A percentile compares a stretch with the other conserved stretches of the same genome.
Conservation (phyloP, 202 grass and related monocot species). For the Digitaria exilis region DNA sequence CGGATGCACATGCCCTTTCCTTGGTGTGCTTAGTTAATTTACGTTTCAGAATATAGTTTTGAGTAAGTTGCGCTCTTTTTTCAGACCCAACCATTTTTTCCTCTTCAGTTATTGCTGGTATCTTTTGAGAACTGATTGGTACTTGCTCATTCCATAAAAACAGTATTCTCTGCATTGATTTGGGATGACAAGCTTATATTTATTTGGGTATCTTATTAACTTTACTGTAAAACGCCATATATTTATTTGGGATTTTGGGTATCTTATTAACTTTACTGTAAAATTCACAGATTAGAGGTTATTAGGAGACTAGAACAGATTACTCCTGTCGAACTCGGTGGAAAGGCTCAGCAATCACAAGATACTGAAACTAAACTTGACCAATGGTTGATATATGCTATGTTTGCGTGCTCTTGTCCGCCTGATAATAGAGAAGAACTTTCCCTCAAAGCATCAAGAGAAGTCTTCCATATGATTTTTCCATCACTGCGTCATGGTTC, state of each 20-base stretch:
- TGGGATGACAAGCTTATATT: neutral
- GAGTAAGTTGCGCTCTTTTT: conserved; percentile 13
- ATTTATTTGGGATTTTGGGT: too few species aligned
- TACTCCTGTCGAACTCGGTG: conserved; percentile 81
- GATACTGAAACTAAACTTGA: conserved; percentile 91
- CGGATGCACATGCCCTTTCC: neutral
- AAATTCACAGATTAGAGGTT: conserved; percentile 84
- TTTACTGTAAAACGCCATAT: conserved; percentile 41
- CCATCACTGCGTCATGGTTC: conserved; percentile 91
- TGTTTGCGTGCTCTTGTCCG: conserved; percentile 93
- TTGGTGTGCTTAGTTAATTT: neutral
- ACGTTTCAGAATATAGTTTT: neutral
- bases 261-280: too few species aligned
- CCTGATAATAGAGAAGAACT: conserved; percentile 74
- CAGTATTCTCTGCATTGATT: conserved; percentile 20
- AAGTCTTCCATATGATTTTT: conserved; percentile 94
- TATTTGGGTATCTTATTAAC: conserved; percentile 32
- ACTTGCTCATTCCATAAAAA: conserved; percentile 11
- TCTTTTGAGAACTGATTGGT: conserved; percentile 6
- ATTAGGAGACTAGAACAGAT: conserved; percentile 84
- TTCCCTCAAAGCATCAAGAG: conserved; percentile 62
- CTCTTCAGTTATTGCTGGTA: neutral
- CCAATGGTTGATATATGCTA: conserved; percentile 98
- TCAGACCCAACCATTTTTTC: neutral
- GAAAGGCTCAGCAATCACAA: conserved; percentile 84